These are phyloP conservation scores for Sanghuangporus baumii DNA, from an alignment of 1,284 basidiomycete species.

Conservation along the genomic window DNA sequence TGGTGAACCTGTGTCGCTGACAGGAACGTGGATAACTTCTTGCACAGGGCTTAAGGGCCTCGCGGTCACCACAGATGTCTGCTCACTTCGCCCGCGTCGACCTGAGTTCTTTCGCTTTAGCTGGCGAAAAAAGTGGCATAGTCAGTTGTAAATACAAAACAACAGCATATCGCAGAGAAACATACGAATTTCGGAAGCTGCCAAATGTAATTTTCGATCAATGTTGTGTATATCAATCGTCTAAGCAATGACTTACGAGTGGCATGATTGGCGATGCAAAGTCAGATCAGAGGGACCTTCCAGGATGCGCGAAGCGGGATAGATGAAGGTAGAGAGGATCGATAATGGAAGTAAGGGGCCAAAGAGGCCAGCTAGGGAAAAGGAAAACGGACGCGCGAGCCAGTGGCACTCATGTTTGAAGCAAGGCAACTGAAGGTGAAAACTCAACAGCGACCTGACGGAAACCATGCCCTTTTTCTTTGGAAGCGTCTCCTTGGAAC, in stretches of 20 bases:
- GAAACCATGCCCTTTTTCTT: slow-evolving; percentile 4
- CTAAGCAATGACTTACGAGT: background rate
- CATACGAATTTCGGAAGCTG: slow-evolving; percentile 15
- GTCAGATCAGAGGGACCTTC: background rate
- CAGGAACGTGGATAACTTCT: background rate
- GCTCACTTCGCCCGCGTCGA: background rate
- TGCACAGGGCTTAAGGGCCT: slow-evolving; percentile 2
- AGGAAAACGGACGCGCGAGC: background rate
- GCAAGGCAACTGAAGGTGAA: background rate
- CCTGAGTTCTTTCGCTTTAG: slow-evolving; percentile 13
- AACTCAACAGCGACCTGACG: background rate
- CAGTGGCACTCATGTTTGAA: slow-evolving; percentile 6
- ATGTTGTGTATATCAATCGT: background rate
- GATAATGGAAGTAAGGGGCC: background rate
- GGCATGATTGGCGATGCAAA: slow-evolving; percentile 4
- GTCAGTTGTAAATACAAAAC: too few relatives aligned
- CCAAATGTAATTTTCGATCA: background rate
- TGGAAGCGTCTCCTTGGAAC: slow-evolving; percentile 4
- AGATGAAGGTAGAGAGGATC: background rate
- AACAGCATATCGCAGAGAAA: background rate
- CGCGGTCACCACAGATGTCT: background rate
- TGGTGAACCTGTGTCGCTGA: slow-evolving; percentile 1
- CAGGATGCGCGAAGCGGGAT: background rate
- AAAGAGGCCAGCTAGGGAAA: background rate
- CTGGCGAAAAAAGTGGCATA: background rate